A percentile compares a stretch with the other conserved stretches of the same genome.
phyloP scores from a whole-genome alignment of 768 basidiomycete species.

The Lactifluus volemus region DNA sequence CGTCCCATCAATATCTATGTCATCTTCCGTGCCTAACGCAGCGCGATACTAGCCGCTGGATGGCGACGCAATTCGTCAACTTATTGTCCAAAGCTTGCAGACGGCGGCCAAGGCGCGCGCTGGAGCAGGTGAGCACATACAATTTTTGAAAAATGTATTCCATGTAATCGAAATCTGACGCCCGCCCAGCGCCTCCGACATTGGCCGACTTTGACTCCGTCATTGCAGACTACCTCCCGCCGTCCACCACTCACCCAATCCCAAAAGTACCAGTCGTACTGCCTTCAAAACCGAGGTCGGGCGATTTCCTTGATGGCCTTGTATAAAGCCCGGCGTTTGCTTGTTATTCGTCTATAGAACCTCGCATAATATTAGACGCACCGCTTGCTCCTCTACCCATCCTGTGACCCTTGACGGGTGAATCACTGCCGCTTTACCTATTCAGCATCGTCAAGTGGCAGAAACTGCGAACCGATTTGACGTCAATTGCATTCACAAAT shows the following conservation, averaged over 20 bases:
- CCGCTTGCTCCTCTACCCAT: background rate
- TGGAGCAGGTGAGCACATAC: constrained; percentile 30
- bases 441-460: constrained; percentile 12
- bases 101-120: constrained; percentile 43
- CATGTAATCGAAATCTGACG: background rate
- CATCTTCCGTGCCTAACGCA: background rate
- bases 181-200: constrained; percentile 32
- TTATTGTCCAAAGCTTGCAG: constrained; percentile 57
- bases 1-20: background rate
- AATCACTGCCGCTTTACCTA: background rate
- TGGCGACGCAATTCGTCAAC: constrained; percentile 51
- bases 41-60: constrained; percentile 40
- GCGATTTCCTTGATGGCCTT: constrained; percentile 18
- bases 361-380: constrained; percentile 14
- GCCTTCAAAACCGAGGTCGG: constrained; percentile 16
- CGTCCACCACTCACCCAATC: constrained; percentile 19
- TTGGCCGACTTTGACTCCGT: constrained; percentile 60
- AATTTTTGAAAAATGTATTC: background rate
- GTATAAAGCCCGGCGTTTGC: background rate
- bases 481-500: background rate
- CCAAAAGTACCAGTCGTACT: constrained; percentile 14
- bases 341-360: constrained; percentile 3
- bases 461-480: constrained; percentile 2
- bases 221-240: constrained; percentile 62
- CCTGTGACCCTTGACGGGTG: background rate